Base-by-base conservation (phyloP, 108 stramenopile genomes). In the Skeletonema potamos region DNA sequence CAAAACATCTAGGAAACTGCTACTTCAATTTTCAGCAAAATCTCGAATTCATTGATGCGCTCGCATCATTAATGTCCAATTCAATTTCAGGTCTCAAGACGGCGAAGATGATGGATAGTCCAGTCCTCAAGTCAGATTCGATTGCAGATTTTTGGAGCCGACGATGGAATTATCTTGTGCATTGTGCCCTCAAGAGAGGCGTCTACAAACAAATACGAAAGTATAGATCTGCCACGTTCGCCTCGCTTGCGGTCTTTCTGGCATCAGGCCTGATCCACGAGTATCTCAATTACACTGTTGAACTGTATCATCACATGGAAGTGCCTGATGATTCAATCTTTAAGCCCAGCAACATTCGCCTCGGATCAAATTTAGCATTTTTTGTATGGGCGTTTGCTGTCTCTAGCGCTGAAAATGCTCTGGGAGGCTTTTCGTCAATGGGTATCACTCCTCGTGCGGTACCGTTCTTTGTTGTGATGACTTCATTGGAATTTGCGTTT, bases 181-280 rank as follows among this genome's bases (percentile, higher is more conserved):
- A 92, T 54, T 58, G 55, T 10, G 83, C 75, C 4, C 76, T 92
- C 65, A 92, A 92, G 51, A 51, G 84, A 24, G 87, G 89, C 9
- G 76, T 92, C 13, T 92, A 84, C 62, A 88, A 87, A 51, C 89
- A 88, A 20, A 48, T 86, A 2, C 64, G 87, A 18, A 78, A 64
- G 22, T 48, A 64, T 17, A n/a, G 43, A 9, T 70, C 62, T 51
- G 59, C 73, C 2, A 26, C 43, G 10, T 2, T 73, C 4, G 88
- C 89, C 1, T 73, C 83, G 2, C 9, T 84, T 22, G 58, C 72
- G 15, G 76, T 87, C 6, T 92, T 92, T 66, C 18, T 89, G 7
- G 84, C 86, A 11, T 84, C 82, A 17, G 91, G 91, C 9, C 24
- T 82, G 2, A 87, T 92, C 69, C 91, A 92, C 63, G 91, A 92